Conservation (phyloP, 208 protist genomes). For the Wallacemonas sp. region DNA sequence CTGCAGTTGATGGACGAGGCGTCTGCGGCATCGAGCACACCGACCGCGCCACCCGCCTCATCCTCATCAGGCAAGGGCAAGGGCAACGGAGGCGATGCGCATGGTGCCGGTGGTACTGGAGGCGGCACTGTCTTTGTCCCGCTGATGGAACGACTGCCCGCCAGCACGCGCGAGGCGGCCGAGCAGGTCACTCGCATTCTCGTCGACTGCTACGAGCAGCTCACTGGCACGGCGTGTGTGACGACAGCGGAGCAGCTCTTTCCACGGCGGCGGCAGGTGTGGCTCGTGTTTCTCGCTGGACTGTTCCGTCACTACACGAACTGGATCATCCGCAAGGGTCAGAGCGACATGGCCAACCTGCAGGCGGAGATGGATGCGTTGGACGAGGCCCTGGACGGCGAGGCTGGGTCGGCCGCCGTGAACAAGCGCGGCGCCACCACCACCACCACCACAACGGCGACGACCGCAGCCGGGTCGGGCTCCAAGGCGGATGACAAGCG, state of each 20-base stretch:
- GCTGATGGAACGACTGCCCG: slow-evolving; percentile 22
- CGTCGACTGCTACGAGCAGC: slow-evolving; percentile 60
- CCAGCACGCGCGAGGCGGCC: slow-evolving; percentile 12
- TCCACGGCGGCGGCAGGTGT: slow-evolving; percentile 38
- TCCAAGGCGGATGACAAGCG: slow-evolving; percentile 20
- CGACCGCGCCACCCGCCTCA: too few species aligned
- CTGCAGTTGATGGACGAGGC: background rate
- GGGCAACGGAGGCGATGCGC: background rate
- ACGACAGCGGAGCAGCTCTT: slow-evolving; percentile 59
- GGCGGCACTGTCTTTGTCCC: background rate
- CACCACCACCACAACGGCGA: too few species aligned
- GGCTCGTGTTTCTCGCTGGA: slow-evolving; percentile 65
- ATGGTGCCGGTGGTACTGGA: background rate
- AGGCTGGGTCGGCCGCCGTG: background rate
- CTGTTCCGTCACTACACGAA: slow-evolving; percentile 76
- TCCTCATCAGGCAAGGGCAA: too few species aligned
- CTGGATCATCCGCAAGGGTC: slow-evolving; percentile 53
- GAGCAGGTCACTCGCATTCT: slow-evolving; percentile 47
- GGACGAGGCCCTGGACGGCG: background rate
- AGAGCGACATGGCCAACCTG: slow-evolving; percentile 24
- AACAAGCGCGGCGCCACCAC: too few species aligned
- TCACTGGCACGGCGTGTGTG: slow-evolving; percentile 52
- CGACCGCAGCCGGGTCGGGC: too few species aligned
- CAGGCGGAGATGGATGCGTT: slow-evolving; percentile 2
- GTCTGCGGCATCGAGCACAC: too few species aligned